A percentile compares a stretch with the other conserved stretches of the same genome.
Evolutionary conservation across 2,329 filamentous ascomycete genomes (phyloP).

Genomic region (Apiospora saccharicola): DNA sequence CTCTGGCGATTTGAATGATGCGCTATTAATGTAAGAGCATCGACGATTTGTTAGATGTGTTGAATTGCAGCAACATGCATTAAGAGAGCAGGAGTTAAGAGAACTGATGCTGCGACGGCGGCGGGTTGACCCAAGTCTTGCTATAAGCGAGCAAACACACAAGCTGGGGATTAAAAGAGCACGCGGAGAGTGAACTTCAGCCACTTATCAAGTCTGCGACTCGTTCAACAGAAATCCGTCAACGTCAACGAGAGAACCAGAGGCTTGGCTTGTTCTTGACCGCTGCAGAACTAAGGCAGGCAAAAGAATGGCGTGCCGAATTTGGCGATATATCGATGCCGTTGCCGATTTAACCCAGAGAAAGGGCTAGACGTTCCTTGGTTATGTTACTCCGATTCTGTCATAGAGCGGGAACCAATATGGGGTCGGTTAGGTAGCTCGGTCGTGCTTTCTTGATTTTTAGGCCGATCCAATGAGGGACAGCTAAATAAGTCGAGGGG

Average conservation of each 20-base stretch:
- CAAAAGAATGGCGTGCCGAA: conserved; percentile 17
- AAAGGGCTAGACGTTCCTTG: conserved; percentile 8
- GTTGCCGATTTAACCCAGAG: conserved; percentile 19
- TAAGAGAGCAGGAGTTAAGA: not conserved
- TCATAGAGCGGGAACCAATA: conserved; percentile 21
- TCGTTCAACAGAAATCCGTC: not conserved
- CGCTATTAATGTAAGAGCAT: conserved; percentile 13
- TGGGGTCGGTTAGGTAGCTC: conserved; percentile 17
- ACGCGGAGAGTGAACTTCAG: conserved; percentile 11
- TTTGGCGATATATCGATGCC: conserved; percentile 18
- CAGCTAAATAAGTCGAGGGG: conserved; percentile 9
- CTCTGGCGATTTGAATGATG: not conserved
- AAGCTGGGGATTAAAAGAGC: not conserved
- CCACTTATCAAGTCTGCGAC: conserved; percentile 12
- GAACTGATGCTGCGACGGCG: not conserved
- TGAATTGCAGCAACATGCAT: not conserved
- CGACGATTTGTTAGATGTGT: not conserved
- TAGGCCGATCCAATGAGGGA: conserved; percentile 8
- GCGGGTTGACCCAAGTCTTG: not conserved
- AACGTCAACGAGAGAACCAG: not conserved
- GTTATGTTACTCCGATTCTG: conserved; percentile 12
- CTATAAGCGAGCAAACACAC: conserved; percentile 3
- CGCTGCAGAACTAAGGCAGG: not conserved
- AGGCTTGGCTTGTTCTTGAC: conserved; percentile 15
- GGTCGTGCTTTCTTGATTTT: conserved; percentile 22